Percentiles rank a stretch among this genome's conserved stretches.
phyloP scores from a whole-genome alignment of 176 grass and related monocot species.

The Aechmea fasciata region DNA sequence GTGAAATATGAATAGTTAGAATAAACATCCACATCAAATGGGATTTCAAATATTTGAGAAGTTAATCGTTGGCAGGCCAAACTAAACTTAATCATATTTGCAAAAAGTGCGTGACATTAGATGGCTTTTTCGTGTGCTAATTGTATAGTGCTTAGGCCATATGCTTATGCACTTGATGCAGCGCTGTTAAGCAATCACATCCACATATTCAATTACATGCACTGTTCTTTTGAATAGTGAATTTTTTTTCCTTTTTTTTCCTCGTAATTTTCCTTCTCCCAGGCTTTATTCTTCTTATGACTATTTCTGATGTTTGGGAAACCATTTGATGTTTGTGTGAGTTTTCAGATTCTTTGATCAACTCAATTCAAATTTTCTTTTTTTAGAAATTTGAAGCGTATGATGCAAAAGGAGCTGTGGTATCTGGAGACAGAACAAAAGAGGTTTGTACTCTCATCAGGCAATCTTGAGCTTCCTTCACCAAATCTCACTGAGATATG shows the following conservation, averaged over 20 bases:
- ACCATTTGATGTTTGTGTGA: constrained; percentile 4
- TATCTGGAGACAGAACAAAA: constrained; percentile 86
- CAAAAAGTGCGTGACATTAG: too few relatives aligned
- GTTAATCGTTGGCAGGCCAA: too few relatives aligned
- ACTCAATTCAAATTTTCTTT: constrained; percentile 19
- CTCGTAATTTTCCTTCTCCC: background rate
- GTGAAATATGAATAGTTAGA: too few relatives aligned
- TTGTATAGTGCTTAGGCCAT: background rate
- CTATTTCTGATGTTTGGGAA: constrained; percentile 4
- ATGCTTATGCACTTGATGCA: background rate
- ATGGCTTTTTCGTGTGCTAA: constrained; percentile 8
- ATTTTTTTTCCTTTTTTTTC: constrained; percentile 5
- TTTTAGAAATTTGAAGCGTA: constrained; percentile 93
- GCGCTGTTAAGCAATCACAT: too few relatives aligned
- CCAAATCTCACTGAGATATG: background rate
- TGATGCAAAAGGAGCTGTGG: constrained; percentile 68
- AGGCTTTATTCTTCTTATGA: background rate
- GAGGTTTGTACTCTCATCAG: constrained; percentile 33
- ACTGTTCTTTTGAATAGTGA: constrained; percentile 4
- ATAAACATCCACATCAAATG: too few relatives aligned
- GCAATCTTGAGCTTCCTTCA: background rate
- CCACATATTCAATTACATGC: too few relatives aligned
- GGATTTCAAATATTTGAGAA: too few relatives aligned
- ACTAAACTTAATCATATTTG: too few relatives aligned
- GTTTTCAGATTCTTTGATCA: background rate